phyloP scores from a whole-genome alignment of 1,139 yeast genomes.

The Geotrichum cucujoidarum region DNA sequence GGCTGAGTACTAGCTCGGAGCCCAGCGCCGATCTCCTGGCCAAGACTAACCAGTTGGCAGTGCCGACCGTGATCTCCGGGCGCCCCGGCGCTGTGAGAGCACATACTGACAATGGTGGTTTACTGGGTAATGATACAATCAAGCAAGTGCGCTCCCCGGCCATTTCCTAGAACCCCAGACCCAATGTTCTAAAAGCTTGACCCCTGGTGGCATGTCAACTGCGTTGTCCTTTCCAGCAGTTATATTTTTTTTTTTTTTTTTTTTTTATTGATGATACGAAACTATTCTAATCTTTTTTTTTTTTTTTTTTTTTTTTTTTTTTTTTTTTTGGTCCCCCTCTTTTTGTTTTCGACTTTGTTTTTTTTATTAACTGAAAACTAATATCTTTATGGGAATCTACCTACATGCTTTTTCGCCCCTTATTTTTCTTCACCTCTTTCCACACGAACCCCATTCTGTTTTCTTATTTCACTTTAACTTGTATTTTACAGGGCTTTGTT shows the following conservation, averaged over 20 bases:
- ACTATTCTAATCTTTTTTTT: neutral
- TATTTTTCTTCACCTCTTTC: too few species aligned
- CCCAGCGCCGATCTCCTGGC: neutral
- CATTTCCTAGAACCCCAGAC: too few species aligned
- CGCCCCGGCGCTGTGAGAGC: constrained; percentile 3
- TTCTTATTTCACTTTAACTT: too few species aligned
- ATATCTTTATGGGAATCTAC: neutral
- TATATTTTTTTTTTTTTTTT: neutral
- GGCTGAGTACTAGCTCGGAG: constrained; percentile 6
- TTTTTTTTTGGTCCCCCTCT: too few species aligned
- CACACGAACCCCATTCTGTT: too few species aligned
- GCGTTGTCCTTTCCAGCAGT: too few species aligned
- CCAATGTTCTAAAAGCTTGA: too few species aligned
- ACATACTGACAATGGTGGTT: constrained; percentile 8
- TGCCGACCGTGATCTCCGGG: neutral
- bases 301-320: neutral
- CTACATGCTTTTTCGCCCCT: too few species aligned
- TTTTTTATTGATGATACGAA: neutral
- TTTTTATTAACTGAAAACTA: too few species aligned
- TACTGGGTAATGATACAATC: constrained; percentile 1
- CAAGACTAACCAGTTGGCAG: neutral
- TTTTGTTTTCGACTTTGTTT: too few species aligned
- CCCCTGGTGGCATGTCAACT: too few species aligned
- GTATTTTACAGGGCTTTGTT: too few species aligned
- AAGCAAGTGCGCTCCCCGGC: constrained; percentile 1